Conservation (phyloP, 148 eudicot species). For the Fagopyrum esculentum region DNA sequence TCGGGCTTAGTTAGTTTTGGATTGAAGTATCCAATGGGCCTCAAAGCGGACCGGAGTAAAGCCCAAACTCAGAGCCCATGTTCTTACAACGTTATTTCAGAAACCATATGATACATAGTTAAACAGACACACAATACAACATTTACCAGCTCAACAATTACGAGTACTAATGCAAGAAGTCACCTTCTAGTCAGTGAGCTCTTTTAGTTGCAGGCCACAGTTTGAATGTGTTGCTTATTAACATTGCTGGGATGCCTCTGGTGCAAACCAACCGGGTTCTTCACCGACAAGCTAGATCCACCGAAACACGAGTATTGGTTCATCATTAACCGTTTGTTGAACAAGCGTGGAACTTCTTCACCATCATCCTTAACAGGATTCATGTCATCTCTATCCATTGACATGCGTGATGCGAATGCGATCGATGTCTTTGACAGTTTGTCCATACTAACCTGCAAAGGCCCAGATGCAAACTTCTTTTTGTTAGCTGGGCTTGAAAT, state of each 20-base stretch:
- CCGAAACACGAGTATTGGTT: slow-evolving; percentile 63
- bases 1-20: not conserved
- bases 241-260: not conserved
- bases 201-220: not conserved
- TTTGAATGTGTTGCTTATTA: not conserved
- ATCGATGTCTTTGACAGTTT: slow-evolving; percentile 32
- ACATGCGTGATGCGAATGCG: slow-evolving; percentile 47
- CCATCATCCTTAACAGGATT: slow-evolving; percentile 19
- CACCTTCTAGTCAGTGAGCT: not conserved
- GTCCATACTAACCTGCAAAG: slow-evolving; percentile 43
- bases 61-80: not conserved
- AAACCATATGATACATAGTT: not conserved
- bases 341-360: slow-evolving; percentile 17
- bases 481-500: slow-evolving; percentile 72
- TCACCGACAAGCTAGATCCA: slow-evolving; percentile 23
- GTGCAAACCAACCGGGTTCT: slow-evolving; percentile 4
- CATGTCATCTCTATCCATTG: slow-evolving; percentile 29
- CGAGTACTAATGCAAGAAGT: not conserved
- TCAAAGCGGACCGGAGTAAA: not conserved
- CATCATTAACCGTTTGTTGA: slow-evolving; percentile 25
- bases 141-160: no score
- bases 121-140: no score
- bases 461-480: slow-evolving; percentile 66
- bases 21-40: not conserved
- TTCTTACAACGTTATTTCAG: not conserved